These are phyloP conservation scores for Cladosporium cucumerinum DNA, from an alignment of 2,329 filamentous ascomycete species.

Conservation along the genomic window DNA sequence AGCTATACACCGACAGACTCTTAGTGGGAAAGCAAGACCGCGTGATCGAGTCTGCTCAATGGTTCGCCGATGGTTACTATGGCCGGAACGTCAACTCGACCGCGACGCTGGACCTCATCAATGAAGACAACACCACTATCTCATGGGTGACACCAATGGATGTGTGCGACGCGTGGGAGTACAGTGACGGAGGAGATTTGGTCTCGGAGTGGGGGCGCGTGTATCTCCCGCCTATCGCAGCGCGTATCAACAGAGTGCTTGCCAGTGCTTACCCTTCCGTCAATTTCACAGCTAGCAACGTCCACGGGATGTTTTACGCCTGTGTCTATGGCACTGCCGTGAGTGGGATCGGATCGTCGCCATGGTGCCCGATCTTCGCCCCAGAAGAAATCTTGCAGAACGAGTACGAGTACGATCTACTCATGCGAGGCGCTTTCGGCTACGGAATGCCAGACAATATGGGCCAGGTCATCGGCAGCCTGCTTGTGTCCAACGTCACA, in stretches of 20 bases:
- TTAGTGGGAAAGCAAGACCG: neutral
- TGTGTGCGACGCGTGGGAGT: neutral
- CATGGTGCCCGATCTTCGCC: neutral
- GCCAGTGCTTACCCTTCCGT: neutral
- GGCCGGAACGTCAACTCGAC: slow-evolving; percentile 1
- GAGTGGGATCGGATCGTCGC: neutral
- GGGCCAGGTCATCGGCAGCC: neutral
- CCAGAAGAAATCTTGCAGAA: neutral
- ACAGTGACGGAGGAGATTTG: neutral
- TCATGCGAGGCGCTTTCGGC: neutral
- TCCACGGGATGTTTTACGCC: neutral
- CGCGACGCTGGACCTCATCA: slow-evolving; percentile 1
- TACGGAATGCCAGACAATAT: neutral
- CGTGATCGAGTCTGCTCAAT: slow-evolving; percentile 1
- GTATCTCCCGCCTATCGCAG: neutral
- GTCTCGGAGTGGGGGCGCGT: neutral
- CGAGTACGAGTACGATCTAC: slow-evolving; percentile 1
- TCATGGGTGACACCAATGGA: neutral
- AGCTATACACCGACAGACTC: neutral
- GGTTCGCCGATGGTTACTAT: slow-evolving; percentile 1
- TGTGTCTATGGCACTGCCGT: neutral
- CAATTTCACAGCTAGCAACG: neutral
- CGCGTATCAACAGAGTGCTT: slow-evolving; percentile 1
- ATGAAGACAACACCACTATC: neutral
- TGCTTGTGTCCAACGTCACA: slow-evolving; percentile 2